phyloP scores from a whole-genome alignment of 2,329 filamentous ascomycete species.

The Curvularia spicifera region DNA sequence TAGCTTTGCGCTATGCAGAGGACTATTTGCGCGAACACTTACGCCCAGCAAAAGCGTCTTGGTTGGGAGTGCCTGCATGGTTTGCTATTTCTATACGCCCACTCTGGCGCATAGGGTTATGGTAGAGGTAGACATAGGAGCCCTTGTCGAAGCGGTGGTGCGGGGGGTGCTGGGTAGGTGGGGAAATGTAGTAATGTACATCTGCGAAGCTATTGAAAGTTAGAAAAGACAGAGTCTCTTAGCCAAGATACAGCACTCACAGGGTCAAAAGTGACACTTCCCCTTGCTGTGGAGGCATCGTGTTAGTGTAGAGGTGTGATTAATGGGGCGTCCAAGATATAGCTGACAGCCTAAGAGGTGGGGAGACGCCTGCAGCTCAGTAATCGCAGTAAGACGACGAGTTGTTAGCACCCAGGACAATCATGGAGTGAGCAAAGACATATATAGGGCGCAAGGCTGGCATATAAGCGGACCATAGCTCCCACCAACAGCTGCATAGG shows the following conservation, averaged over 20 bases:
- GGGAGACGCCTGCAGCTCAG: constrained; percentile 9
- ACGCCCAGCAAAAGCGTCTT: constrained; percentile 82
- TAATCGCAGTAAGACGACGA: constrained; percentile 5
- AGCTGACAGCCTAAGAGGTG: constrained; percentile 12
- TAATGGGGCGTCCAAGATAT: constrained; percentile 17
- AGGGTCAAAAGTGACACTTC: constrained; percentile 57
- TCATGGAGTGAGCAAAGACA: constrained; percentile 17
- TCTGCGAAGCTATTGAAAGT: constrained; percentile 69
- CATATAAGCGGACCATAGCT: constrained; percentile 21
- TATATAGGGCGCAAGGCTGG: constrained; percentile 27
- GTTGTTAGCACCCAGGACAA: constrained; percentile 25
- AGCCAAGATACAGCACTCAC: constrained; percentile 42
- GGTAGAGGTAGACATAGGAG: constrained; percentile 81
- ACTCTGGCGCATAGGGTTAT: constrained; percentile 70
- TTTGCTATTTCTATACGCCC: constrained; percentile 80
- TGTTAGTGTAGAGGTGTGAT: constrained; percentile 22
- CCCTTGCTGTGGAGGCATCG: constrained; percentile 57
- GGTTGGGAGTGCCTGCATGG: constrained; percentile 73
- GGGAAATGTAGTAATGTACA: constrained; percentile 77
- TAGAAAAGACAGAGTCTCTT: constrained; percentile 14
- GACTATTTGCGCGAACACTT: constrained; percentile 48
- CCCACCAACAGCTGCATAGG: constrained; percentile 26
- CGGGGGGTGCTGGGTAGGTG: constrained; percentile 69
- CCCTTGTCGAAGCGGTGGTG: constrained; percentile 82
- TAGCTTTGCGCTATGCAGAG: constrained; percentile 18